Evolutionary conservation across 148 eudicot genomes (phyloP).

Genomic region (Camellia granthamiana): DNA sequence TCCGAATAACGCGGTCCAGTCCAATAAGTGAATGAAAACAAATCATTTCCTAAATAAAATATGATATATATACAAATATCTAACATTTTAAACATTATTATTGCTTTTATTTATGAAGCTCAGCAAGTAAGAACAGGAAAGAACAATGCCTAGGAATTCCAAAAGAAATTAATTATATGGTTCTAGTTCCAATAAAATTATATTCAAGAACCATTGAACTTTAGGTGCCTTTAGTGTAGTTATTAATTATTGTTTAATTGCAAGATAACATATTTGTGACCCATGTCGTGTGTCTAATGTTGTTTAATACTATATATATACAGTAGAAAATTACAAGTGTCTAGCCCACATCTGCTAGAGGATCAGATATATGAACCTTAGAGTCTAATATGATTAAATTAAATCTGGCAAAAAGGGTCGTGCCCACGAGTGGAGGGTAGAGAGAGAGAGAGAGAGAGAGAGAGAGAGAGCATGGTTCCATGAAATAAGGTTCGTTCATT

Average conservation of each 20-base stretch:
- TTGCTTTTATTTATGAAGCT: neutral
- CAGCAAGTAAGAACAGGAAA: constrained; percentile 4
- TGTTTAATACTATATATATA: neutral
- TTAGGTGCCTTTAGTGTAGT: neutral
- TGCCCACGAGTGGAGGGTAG: constrained; percentile 32
- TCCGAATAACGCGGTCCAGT: too few relatives aligned
- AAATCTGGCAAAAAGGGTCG: constrained; percentile 19
- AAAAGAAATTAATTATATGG: constrained; percentile 3
- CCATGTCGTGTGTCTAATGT: constrained; percentile 17
- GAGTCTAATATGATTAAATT: neutral
- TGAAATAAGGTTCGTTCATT: constrained; percentile 25
- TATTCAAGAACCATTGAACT: neutral
- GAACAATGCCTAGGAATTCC: constrained; percentile 16
- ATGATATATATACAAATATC: neutral
- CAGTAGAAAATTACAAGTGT: constrained; percentile 1
- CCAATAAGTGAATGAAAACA: too few relatives aligned
- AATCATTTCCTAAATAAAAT: too few relatives aligned
- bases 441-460: neutral
- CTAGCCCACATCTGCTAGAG: neutral
- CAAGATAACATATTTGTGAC: constrained; percentile 18
- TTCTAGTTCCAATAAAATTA: constrained; percentile 11
- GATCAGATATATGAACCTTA: neutral
- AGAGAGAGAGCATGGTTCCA: constrained; percentile 22
- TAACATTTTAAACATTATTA: too few relatives aligned
- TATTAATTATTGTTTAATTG: neutral